Base-by-base conservation (phyloP, 805 yeast species). In the Suhomyces sp. region DNA sequence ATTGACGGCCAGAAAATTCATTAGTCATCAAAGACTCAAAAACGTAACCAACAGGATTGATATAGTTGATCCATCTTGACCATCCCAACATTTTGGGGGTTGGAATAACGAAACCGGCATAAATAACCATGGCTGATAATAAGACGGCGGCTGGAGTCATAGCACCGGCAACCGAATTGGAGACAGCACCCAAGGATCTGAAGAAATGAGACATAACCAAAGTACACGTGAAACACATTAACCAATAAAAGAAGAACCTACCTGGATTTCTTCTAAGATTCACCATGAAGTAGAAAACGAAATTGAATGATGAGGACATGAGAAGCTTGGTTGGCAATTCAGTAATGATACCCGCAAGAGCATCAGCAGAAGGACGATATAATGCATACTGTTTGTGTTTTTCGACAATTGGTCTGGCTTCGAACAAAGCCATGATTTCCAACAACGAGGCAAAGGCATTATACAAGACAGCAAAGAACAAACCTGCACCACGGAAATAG, bases 381-480 rank as follows among this genome's bases (percentile, higher is more conserved):
- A 83, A 63, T 4, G 84, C 84, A 62, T 77, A 81, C 12, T 76
- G 72, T 58, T 80, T 79, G 59, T 83, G 87, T 60, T 83, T 83
- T 61, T 82, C 86, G 33, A 82, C 82, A 55, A 83, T 78, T 6
- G 80, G 77, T 66, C 86, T 74, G 35, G 83, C 76, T 59, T 82
- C 85, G 62, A 72, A 84, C 26, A 82, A 62, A 1, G 82, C 60
- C 66, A 81, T 72, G 54, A 85, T 76, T 67, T 85, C 90, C 60
- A 83, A 71, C 54, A 84, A 64, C 15, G 86, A 83, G 15, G 85
- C 73, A 60, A 84, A 81, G 12, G 87, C 83, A 63, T 84, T 84
- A 67, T 83, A 84, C 61, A 84, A 71, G 46, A 82, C 76, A 22
- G 87, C 85, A 65, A 85, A 85, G 70, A 87, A 88, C 76, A 87